Conservation (phyloP, 2,329 filamentous ascomycete genomes). For the Sordariomycetes sp. region DNA sequence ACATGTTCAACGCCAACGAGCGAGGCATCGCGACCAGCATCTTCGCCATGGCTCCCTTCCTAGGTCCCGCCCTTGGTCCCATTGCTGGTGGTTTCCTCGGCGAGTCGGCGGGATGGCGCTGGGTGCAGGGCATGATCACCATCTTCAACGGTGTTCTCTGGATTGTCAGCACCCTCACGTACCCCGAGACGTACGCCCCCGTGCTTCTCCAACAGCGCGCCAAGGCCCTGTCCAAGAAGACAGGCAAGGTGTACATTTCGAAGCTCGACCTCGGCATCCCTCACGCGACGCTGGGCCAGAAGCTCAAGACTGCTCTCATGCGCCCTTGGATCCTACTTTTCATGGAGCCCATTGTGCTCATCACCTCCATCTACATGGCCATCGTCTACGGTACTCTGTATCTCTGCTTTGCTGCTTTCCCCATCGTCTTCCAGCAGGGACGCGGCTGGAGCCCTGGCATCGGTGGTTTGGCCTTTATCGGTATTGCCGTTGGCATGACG, state of each 20-base stretch:
- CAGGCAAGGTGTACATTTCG: constrained; percentile 46
- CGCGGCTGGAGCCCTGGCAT: constrained; percentile 50
- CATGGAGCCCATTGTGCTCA: constrained; percentile 55
- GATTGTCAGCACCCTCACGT: constrained; percentile 37
- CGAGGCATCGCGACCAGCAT: constrained; percentile 49
- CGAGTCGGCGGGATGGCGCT: constrained; percentile 51
- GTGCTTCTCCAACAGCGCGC: constrained; percentile 46
- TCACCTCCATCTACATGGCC: constrained; percentile 56
- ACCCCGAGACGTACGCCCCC: constrained; percentile 54
- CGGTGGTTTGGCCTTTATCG: constrained; percentile 53
- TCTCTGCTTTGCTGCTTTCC: constrained; percentile 45
- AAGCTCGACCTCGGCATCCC: constrained; percentile 34
- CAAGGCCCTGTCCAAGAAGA: constrained; percentile 36
- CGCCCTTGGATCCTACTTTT: constrained; percentile 59
- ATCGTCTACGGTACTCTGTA: constrained; percentile 47
- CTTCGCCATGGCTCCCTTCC: constrained; percentile 55
- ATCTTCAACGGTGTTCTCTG: constrained; percentile 52
- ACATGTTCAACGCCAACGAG: constrained; percentile 47
- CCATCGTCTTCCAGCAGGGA: constrained; percentile 51
- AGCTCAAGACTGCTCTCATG: constrained; percentile 47
- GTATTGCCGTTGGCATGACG: constrained; percentile 55
- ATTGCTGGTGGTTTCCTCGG: constrained; percentile 56
- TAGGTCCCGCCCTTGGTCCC: constrained; percentile 51
- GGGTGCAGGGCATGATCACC: constrained; percentile 54
- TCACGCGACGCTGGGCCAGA: constrained; percentile 29